Percentiles rank a stretch among this genome's conserved stretches.
These are phyloP conservation scores for Gossypium trilobum DNA, from an alignment of 441 rosid genomes.

Conservation along the genomic window DNA sequence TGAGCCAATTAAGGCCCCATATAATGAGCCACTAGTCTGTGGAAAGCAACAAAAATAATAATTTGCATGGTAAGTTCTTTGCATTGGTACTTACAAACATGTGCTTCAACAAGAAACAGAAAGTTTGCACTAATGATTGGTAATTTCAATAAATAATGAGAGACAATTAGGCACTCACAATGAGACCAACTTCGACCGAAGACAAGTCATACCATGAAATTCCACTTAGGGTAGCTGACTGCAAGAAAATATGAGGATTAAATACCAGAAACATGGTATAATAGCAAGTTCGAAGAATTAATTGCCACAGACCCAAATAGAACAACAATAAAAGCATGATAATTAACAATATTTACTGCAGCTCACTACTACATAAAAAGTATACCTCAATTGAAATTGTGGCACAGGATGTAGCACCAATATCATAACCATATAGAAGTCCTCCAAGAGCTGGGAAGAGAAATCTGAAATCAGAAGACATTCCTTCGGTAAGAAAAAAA, in stretches of 20 bases:
- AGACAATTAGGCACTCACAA: constrained; percentile 47
- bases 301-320: not conserved
- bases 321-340: not conserved
- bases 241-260: constrained; percentile 25
- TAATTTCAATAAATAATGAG: not conserved
- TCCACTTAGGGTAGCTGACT: constrained; percentile 77
- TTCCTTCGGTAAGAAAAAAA: constrained; percentile 11
- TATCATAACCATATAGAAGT: constrained; percentile 81
- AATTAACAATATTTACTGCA: not conserved
- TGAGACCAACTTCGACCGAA: constrained; percentile 76
- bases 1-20: constrained; percentile 96
- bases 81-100: constrained; percentile 4
- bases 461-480: constrained; percentile 50
- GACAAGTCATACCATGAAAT: constrained; percentile 77
- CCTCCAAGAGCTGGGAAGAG: constrained; percentile 95
- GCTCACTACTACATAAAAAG: constrained; percentile 1
- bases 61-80: not conserved
- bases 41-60: constrained; percentile 16
- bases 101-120: constrained; percentile 9
- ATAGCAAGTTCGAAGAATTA: not conserved
- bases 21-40: constrained; percentile 96
- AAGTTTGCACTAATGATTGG: not conserved
- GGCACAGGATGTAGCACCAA: constrained; percentile 93
- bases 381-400: constrained; percentile 63
- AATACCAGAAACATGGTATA: not conserved